Evolutionary conservation across 2,329 filamentous ascomycete species (phyloP), one percentile per base, ranked within the genome.

Genomic region (Penicillium sp.): DNA sequence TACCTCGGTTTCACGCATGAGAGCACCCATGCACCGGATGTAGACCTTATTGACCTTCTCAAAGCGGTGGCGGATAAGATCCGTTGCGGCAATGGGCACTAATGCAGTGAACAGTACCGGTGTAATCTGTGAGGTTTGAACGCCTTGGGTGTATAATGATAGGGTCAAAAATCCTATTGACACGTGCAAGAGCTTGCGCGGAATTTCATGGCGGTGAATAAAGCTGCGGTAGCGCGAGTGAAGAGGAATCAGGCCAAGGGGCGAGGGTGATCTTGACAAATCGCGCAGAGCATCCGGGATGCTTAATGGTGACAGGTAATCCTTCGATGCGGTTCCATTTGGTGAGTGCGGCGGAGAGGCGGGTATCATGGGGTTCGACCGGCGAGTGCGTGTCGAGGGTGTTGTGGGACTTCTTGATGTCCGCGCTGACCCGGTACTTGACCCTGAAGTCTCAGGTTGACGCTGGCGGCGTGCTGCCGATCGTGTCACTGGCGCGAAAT

Each of bases 1-100:
- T 64, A 93, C 96, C 76, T 99, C 94, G 61, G 89, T 94, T 78
- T 99, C 94, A 51, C 94, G 90, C 94, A 99, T 99, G 64, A 99
- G 81, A 0, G 92, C 91, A 44, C 94, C 94, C 13, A 97, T 77
- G 36, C 85, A 82, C 53, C 83, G 86, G 65, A 97, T 93, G 74
- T 97, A 99, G 53, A 96, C 71, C 36, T 87, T 83, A 73, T 99
- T 99, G 68, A 99, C 83, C 1, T 86, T 82, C 56, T 89, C 84
- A 65, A 86, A 94, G 64, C 86, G 85, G 75, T 97, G 92, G 49
- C 94, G 90, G 45, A 96, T 77, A 65, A 92, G 81, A 73, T 99
- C 94, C 34, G 86, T 85, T 4, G 86, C 83, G 29, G 90, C 87
- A 69, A 97, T 94, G 32, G 94, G 94, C 39, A 97, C 80, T 40